Conservation (phyloP, 768 basidiomycete genomes). For the Cystobasidium tubakii region DNA sequence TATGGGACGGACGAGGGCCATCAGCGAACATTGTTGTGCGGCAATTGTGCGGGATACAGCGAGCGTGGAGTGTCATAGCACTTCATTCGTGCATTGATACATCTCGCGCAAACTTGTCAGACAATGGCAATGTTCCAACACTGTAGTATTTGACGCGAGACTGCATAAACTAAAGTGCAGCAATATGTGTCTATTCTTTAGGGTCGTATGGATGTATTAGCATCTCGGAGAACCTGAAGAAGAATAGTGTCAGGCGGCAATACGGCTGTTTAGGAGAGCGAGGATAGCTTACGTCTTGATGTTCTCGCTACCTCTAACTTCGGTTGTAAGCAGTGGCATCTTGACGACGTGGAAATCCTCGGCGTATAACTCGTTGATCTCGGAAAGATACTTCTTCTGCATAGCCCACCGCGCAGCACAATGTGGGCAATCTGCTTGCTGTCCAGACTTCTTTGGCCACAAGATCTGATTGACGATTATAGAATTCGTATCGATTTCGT, state of each 20-base stretch:
- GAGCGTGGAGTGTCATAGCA: no score
- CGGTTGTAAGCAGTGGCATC: slow-evolving; percentile 88
- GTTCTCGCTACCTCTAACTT: slow-evolving; percentile 91
- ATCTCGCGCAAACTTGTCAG: no score
- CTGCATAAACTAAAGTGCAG: no score
- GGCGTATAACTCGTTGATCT: slow-evolving; percentile 94
- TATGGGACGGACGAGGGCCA: no score
- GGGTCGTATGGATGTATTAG: slow-evolving; percentile 45
- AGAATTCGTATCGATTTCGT: slow-evolving; percentile 94
- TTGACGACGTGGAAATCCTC: slow-evolving; percentile 97
- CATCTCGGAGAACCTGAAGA: slow-evolving; percentile 43
- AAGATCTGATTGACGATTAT: slow-evolving; percentile 97
- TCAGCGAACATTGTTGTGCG: no score
- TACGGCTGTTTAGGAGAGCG: neutral
- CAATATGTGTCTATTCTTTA: neutral
- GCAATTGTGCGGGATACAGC: no score
- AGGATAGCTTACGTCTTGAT: slow-evolving; percentile 56
- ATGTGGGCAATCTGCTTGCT: slow-evolving; percentile 82
- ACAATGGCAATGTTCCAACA: no score
- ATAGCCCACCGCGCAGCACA: slow-evolving; percentile 89
- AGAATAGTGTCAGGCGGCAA: neutral
- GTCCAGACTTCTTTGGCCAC: slow-evolving; percentile 80
- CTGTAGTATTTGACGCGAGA: no score
- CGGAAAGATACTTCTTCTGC: slow-evolving; percentile 92
- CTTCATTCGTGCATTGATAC: no score